Evolutionary conservation across 306 rosid genomes (phyloP).

Genomic region (Castanea mollissima): DNA sequence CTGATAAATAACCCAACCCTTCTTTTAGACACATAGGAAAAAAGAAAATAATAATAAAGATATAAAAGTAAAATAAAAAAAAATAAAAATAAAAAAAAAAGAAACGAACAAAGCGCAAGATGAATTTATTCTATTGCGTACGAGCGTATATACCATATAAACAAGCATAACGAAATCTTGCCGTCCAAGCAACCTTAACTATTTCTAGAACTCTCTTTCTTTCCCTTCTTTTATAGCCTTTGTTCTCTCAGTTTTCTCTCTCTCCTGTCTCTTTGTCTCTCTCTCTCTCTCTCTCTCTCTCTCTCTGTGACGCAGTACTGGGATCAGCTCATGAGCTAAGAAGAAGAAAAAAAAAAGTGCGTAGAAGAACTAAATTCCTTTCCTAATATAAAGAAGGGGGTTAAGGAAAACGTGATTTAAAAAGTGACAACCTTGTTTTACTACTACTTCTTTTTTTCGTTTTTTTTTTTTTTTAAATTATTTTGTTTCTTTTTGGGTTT

Average conservation of each 20-base stretch:
- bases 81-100: background rate
- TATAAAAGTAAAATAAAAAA: background rate
- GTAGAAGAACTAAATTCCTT: constrained; percentile 26
- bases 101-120: background rate
- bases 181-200: constrained; percentile 51
- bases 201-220: constrained; percentile 30
- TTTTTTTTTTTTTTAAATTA: background rate
- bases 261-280: constrained; percentile 1
- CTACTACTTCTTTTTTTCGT: background rate
- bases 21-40: background rate
- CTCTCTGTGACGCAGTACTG: background rate
- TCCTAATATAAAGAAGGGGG: constrained; percentile 20
- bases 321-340: constrained; percentile 7
- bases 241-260: constrained; percentile 8
- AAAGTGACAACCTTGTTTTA: constrained; percentile 32
- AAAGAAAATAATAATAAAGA: background rate
- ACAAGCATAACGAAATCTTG: constrained; percentile 52
- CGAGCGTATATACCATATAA: constrained; percentile 46
- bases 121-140: constrained; percentile 26
- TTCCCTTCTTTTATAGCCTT: constrained; percentile 16
- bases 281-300: constrained; percentile 15
- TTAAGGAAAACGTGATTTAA: constrained; percentile 35
- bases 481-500: background rate
- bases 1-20: background rate
- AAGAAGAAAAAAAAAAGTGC: constrained; percentile 8